Base-by-base conservation (phyloP, 164 flowering plant genomes). In the Litsea cubeba region DNA sequence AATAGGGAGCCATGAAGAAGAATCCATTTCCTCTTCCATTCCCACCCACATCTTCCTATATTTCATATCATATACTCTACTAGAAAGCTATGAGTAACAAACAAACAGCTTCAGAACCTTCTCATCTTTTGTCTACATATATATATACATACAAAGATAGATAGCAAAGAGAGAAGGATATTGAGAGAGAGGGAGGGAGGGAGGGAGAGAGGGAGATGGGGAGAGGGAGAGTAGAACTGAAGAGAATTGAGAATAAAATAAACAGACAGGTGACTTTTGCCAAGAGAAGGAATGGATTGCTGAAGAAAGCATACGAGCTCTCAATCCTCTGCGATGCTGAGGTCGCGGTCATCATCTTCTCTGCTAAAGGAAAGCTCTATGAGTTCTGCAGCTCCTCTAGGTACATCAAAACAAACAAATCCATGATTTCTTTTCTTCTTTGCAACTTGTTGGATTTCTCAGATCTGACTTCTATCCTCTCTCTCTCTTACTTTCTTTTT, bases 191-290 rank as follows among this genome's bases (percentile, higher is more conserved):
- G 70, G 17, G 70, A 69, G 57, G 22, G 54, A 50, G 62, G n/a
- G n/a, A n/a, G n/a, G n/a, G n/a, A n/a, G n/a, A n/a, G n/a, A n/a
- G n/a, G 24, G 72, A 57, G 25, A 77, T 77, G 79, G 79, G 79
- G 12, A 77, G 79, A 63, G 79, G 79, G 65, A 72, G 72, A 32
- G 79, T 77, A 26, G 79, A 77, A 68, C 69, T 77, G 79, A 76
- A 76, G 79, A 72, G 79, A 68, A 76, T 76, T 32, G 79, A 76
- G 71, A 76, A 76, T 75, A 77, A 77, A 62, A 69, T 77, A 68
- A 78, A 78, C 60, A 64, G 76, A 25, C 76, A 73, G 71, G 76
- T 74, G 26, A 78, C 74, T 50, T 74, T 78, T 57, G 71, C 74
- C 11, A 73, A 74, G 67, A 51, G 76, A 71, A 70, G 76, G 74